These are phyloP conservation scores for Spatholobus suberectus DNA, from an alignment of 306 rosid genomes.

Conservation along the genomic window DNA sequence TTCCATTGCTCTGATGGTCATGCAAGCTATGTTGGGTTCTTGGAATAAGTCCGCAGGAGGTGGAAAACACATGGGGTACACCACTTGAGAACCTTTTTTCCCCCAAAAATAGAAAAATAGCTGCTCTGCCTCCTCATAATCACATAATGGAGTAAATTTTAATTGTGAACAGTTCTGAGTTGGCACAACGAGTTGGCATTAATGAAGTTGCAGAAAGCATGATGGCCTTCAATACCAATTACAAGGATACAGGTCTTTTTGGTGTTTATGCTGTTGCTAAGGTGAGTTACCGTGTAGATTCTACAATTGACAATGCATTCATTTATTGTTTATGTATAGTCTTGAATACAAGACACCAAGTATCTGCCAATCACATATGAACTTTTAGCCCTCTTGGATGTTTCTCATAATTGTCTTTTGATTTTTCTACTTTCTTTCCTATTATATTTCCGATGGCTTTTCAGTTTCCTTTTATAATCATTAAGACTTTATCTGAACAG, in stretches of 20 bases:
- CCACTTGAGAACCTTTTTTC: not conserved
- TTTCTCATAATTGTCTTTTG: not conserved
- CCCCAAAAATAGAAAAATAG: slow-evolving; percentile 7
- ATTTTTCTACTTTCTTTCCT: not conserved
- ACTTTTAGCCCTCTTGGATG: not conserved
- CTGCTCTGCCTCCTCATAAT: not conserved
- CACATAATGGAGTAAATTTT: not conserved
- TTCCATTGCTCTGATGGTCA: slow-evolving; percentile 83
- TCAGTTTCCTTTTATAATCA: not conserved
- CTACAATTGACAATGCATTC: not conserved
- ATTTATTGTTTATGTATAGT: not conserved
- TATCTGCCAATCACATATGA: not conserved
- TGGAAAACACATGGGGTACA: slow-evolving; percentile 95
- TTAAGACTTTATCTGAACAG: not conserved
- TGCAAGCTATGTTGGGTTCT: slow-evolving; percentile 89
- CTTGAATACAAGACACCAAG: not conserved
- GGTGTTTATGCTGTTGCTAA: slow-evolving; percentile 43
- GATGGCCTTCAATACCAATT: slow-evolving; percentile 42
- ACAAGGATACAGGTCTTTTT: slow-evolving; percentile 43
- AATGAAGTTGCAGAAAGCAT: slow-evolving; percentile 46
- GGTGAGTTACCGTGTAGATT: slow-evolving; percentile 15
- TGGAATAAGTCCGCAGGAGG: slow-evolving; percentile 78
- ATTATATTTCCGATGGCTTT: not conserved
- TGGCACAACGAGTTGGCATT: slow-evolving; percentile 44
- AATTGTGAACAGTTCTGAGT: slow-evolving; percentile 37